Conservation (phyloP, 805 yeast species). For the Candida sanyiensis region DNA sequence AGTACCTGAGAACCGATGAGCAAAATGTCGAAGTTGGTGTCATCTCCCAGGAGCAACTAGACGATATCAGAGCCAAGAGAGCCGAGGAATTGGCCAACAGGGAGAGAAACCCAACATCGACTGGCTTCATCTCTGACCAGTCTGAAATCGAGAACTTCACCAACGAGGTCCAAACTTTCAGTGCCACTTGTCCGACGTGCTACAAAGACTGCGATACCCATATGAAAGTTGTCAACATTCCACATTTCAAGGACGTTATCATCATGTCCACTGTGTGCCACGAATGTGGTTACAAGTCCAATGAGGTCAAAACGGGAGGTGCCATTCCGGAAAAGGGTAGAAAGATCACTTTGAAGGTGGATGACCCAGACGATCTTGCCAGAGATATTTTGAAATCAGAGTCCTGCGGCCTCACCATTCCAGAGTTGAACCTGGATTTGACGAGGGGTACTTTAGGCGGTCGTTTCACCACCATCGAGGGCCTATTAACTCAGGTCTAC, state of each 20-base stretch:
- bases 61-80: conserved; percentile 29
- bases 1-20: conserved; percentile 79
- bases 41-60: conserved; percentile 52
- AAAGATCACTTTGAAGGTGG: conserved; percentile 63
- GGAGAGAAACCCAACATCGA: conserved; percentile 35
- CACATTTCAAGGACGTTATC: conserved; percentile 96
- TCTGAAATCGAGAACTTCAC: conserved; percentile 79
- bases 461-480: conserved; percentile 95
- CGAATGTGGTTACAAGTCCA: conserved; percentile 89
- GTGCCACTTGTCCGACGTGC: conserved; percentile 91
- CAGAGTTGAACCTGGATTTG: conserved; percentile 85
- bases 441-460: conserved; percentile 98
- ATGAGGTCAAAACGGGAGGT: conserved; percentile 98
- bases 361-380: conserved; percentile 83
- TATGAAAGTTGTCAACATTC: conserved; percentile 94
- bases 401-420: conserved; percentile 79
- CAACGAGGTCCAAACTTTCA: conserved; percentile 90
- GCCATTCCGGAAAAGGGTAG: conserved; percentile 85
- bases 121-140: conserved; percentile 62
- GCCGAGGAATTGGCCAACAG: conserved; percentile 22
- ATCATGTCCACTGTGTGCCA: conserved; percentile 94
- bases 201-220: conserved; percentile 78
- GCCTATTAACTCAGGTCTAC: conserved; percentile 78
- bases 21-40: conserved; percentile 84
- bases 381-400: conserved; percentile 94